Evolutionary conservation across 371 early-diverging fungal species (phyloP).

Genomic region (Haplosporangium sp.): DNA sequence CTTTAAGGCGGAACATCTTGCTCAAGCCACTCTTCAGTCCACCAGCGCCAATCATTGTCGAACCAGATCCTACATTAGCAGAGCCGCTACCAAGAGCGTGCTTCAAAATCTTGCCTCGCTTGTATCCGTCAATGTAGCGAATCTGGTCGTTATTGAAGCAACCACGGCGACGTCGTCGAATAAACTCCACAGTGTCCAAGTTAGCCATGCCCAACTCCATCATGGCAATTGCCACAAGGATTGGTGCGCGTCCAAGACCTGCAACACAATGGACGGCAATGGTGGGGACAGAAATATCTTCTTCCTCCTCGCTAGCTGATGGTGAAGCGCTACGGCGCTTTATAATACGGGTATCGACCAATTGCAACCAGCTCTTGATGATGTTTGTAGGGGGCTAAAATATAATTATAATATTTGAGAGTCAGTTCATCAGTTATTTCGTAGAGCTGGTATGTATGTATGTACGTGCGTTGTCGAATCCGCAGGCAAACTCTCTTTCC

Average conservation of each 20-base stretch:
- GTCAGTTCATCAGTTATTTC: neutral
- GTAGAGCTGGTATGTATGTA: too few species aligned
- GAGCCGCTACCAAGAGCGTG: conserved; percentile 25
- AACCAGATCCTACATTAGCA: conserved; percentile 11
- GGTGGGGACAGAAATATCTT: conserved; percentile 60
- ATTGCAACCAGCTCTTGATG: conserved; percentile 78
- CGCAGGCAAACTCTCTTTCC: neutral
- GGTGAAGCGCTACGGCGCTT: conserved; percentile 51
- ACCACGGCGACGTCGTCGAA: conserved; percentile 81
- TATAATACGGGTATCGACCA: conserved; percentile 67
- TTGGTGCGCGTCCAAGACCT: conserved; percentile 84
- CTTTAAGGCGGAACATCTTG: conserved; percentile 52
- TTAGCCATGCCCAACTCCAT: conserved; percentile 86
- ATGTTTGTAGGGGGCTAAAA: conserved; percentile 74
- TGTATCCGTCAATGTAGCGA: conserved; percentile 77
- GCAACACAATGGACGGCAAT: conserved; percentile 92
- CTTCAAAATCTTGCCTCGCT: conserved; percentile 62
- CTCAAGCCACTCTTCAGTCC: conserved; percentile 46
- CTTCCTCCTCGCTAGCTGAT: conserved; percentile 43
- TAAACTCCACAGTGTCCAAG: conserved; percentile 82
- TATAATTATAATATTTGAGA: neutral
- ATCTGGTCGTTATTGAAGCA: conserved; percentile 88
- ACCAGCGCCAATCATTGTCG: conserved; percentile 10
- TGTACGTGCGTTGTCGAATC: too few species aligned
- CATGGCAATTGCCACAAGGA: conserved; percentile 81